These are phyloP conservation scores for Tolypocladium inflatum DNA, from an alignment of 2,329 filamentous ascomycete species.

Conservation along the genomic window DNA sequence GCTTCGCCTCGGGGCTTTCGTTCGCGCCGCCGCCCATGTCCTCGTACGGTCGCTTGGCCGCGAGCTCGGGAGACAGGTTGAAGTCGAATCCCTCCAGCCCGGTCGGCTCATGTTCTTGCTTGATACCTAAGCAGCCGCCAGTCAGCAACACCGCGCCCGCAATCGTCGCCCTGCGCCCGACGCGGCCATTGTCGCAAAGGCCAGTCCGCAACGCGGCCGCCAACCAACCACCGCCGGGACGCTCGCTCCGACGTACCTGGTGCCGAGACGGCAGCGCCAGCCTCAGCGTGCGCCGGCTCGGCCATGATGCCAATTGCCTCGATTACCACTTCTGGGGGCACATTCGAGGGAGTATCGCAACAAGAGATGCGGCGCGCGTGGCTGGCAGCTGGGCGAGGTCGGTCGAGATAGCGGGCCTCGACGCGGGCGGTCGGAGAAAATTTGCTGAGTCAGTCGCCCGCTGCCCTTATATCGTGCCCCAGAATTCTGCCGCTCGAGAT, in stretches of 20 bases:
- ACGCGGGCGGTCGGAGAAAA: conserved; percentile 27
- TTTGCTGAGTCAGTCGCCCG: conserved; percentile 29
- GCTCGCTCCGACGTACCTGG: conserved; percentile 19
- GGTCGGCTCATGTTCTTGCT: conserved; percentile 24
- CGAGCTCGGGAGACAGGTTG: conserved; percentile 22
- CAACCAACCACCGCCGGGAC: background rate
- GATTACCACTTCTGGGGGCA: conserved; percentile 11
- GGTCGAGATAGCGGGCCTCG: background rate
- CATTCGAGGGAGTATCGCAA: conserved; percentile 10
- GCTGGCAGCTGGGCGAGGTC: conserved; percentile 1
- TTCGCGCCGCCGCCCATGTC: conserved; percentile 13
- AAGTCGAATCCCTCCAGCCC: conserved; percentile 24
- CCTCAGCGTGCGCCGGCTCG: conserved; percentile 28
- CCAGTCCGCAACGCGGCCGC: background rate
- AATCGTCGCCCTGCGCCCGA: background rate
- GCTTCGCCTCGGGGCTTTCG: conserved; percentile 22
- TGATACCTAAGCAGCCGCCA: conserved; percentile 21
- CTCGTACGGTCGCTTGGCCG: conserved; percentile 28
- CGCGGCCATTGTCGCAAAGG: conserved; percentile 3
- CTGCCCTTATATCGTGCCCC: conserved; percentile 32
- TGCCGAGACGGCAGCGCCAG: conserved; percentile 22
- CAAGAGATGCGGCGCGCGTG: conserved; percentile 8
- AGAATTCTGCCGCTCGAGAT: conserved; percentile 24
- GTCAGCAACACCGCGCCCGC: conserved; percentile 13
- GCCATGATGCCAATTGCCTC: conserved; percentile 27